A percentile compares a stretch with the other conserved stretches of the same genome.
Evolutionary conservation across 306 rosid genomes (phyloP).

Genomic region (Chamaecrista fasciculata): DNA sequence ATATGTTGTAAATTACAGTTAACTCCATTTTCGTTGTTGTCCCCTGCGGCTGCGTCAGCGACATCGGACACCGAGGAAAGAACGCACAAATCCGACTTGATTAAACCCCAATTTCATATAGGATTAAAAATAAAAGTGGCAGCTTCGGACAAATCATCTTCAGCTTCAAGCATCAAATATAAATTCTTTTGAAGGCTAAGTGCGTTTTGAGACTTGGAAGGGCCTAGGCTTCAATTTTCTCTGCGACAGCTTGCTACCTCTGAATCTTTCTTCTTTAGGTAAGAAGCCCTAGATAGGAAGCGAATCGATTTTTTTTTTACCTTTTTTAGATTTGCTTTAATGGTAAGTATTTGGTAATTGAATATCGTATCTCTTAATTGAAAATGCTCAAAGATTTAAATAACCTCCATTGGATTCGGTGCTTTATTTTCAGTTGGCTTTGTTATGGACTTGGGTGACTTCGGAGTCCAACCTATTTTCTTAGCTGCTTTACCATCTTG

Average conservation of each 20-base stretch:
- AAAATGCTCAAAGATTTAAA: neutral
- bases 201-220: neutral
- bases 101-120: neutral
- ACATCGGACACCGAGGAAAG: neutral
- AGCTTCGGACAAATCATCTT: neutral
- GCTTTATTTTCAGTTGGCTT: constrained; percentile 27
- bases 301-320: neutral
- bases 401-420: constrained; percentile 2
- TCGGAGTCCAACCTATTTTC: constrained; percentile 24
- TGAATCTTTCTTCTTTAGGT: constrained; percentile 11
- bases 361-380: constrained; percentile 24
- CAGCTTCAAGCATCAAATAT: neutral
- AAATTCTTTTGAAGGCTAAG: neutral
- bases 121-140: neutral
- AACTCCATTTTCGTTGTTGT: neutral
- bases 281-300: neutral
- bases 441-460: constrained; percentile 18
- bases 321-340: neutral
- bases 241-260: neutral
- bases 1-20: neutral
- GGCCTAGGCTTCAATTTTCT: neutral
- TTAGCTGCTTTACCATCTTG: constrained; percentile 21
- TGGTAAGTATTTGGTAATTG: constrained; percentile 9
- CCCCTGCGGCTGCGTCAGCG: neutral
- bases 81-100: neutral